Conservation (phyloP, 768 basidiomycete genomes). For the Leccinellum luteum region DNA sequence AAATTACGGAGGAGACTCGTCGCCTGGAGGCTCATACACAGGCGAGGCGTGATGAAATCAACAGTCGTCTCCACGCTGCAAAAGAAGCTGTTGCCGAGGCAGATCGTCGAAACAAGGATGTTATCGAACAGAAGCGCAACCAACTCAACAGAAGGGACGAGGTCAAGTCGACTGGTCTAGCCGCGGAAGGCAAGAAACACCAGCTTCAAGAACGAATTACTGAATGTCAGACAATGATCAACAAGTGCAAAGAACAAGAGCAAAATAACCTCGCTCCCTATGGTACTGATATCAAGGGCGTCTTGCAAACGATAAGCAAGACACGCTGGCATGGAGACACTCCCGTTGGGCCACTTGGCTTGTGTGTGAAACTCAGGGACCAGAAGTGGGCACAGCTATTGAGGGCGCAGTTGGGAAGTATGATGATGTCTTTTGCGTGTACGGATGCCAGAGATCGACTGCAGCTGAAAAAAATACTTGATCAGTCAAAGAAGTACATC, state of each 20-base stretch:
- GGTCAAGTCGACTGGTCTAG: constrained; percentile 35
- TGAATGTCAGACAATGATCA: constrained; percentile 49
- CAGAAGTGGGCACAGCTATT: constrained; percentile 65
- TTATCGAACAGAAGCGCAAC: constrained; percentile 35
- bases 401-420: constrained; percentile 52
- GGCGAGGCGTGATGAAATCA: constrained; percentile 57
- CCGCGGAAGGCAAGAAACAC: constrained; percentile 32
- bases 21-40: constrained; percentile 58
- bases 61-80: constrained; percentile 48
- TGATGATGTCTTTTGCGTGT: constrained; percentile 71
- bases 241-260: constrained; percentile 46
- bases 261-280: constrained; percentile 60
- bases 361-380: constrained; percentile 73
- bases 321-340: constrained; percentile 60
- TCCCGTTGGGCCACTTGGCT: constrained; percentile 80
- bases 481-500: constrained; percentile 61
- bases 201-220: constrained; percentile 42
- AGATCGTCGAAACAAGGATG: constrained; percentile 33
- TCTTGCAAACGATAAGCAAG: constrained; percentile 51
- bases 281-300: constrained; percentile 56
- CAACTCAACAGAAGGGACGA: constrained; percentile 30
- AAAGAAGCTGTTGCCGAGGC: constrained; percentile 38
- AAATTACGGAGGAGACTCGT: constrained; percentile 52
- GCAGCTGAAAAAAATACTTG: constrained; percentile 55
- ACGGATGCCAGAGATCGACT: constrained; percentile 64